Evolutionary conservation across 768 basidiomycete species (phyloP).

Genomic region (Pisolithus microcarpus): DNA sequence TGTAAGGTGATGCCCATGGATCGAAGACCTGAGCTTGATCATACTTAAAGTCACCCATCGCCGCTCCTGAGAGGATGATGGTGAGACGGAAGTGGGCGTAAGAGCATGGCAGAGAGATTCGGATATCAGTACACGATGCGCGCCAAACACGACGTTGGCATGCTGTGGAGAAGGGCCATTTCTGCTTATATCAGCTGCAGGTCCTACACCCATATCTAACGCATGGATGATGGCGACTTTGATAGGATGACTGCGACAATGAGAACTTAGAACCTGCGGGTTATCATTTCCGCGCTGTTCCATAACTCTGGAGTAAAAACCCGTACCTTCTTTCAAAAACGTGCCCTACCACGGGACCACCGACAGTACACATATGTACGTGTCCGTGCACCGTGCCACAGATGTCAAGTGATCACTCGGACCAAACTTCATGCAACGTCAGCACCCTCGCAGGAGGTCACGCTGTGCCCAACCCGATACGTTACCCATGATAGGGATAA

Average conservation of each 20-base stretch:
- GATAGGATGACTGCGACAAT: neutral
- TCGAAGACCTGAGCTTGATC: neutral
- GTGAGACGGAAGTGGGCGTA: neutral
- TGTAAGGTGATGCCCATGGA: neutral
- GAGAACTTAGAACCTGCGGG: neutral
- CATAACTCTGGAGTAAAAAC: neutral
- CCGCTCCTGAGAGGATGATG: neutral
- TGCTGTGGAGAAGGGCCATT: neutral
- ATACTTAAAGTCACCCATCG: neutral
- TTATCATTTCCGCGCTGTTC: neutral
- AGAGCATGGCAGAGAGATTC: neutral
- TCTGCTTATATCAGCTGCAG: slow-evolving; percentile 13
- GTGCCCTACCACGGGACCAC: neutral
- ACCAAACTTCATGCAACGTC: too few relatives aligned
- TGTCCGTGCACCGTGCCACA: neutral
- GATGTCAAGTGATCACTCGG: too few relatives aligned
- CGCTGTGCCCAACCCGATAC: too few relatives aligned
- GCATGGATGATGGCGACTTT: neutral
- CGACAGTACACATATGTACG: neutral
- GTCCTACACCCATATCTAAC: neutral
- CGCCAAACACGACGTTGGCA: neutral
- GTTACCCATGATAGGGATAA: too few relatives aligned
- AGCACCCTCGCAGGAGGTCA: too few relatives aligned
- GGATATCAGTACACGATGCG: neutral
- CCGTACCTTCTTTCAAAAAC: neutral